A percentile compares a stretch with the other conserved stretches of the same genome.
phyloP scores from a whole-genome alignment of 2,329 filamentous ascomycete genomes.

The Trichoderma pleuroti region DNA sequence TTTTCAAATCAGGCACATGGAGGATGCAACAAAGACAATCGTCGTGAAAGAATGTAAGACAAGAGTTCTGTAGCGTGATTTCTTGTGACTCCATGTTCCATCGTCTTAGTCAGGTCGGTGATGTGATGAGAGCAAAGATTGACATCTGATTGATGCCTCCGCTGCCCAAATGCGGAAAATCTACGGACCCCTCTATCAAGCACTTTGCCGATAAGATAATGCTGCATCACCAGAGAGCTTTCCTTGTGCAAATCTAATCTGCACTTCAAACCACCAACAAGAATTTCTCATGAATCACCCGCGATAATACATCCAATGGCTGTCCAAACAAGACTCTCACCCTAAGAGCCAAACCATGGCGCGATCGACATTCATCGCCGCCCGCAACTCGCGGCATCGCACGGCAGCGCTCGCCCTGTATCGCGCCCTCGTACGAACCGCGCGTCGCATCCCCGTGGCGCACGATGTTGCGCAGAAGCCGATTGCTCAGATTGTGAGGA shows the following conservation, averaged over 20 bases:
- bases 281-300: too few relatives aligned
- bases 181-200: constrained; percentile 8
- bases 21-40: background rate
- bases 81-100: background rate
- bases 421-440: constrained; percentile 63
- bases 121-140: background rate
- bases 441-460: constrained; percentile 50
- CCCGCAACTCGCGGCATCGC: constrained; percentile 51
- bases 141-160: background rate
- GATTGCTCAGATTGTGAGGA: constrained; percentile 56
- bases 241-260: background rate
- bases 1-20: background rate
- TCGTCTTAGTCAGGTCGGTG: background rate
- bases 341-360: constrained; percentile 23
- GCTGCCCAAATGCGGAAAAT: constrained; percentile 3
- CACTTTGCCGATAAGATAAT: constrained; percentile 2
- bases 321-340: background rate
- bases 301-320: background rate
- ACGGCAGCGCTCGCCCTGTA: constrained; percentile 65
- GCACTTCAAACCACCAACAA: background rate
- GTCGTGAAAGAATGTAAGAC: background rate
- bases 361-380: constrained; percentile 42
- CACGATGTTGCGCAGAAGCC: constrained; percentile 40
- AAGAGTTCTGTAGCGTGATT: background rate
- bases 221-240: constrained; percentile 2